Evolutionary conservation across 352 stramenopile species (phyloP).

Genomic region (Peronospora belbahrii): DNA sequence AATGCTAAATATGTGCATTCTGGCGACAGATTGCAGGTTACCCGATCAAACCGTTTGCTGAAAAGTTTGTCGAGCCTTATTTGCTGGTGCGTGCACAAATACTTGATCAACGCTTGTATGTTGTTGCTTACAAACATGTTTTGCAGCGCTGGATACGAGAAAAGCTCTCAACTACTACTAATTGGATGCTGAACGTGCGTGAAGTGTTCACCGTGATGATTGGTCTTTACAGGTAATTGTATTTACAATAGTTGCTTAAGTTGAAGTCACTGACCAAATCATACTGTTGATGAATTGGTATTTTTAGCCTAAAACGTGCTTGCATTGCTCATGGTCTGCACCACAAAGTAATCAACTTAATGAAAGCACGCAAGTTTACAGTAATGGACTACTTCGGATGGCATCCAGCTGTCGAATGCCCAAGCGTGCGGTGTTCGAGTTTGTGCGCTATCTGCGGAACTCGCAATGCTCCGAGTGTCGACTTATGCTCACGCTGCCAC

Average conservation of each 20-base stretch:
- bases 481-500: conserved; percentile 46
- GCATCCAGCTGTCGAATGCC: conserved; percentile 69
- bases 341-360: conserved; percentile 39
- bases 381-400: conserved; percentile 73
- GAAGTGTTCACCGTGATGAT: conserved; percentile 77
- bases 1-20: conserved; percentile 7
- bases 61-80: conserved; percentile 66
- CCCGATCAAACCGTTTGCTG: conserved; percentile 73
- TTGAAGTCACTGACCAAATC: neutral
- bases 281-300: neutral
- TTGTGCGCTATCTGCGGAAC: conserved; percentile 66
- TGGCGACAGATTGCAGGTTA: conserved; percentile 56
- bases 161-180: conserved; percentile 40
- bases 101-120: neutral
- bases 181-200: conserved; percentile 49
- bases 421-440: conserved; percentile 62
- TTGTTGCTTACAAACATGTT: conserved; percentile 2
- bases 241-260: neutral
- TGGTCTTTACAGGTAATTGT: conserved; percentile 58
- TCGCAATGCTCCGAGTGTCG: conserved; percentile 58
- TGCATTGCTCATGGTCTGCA: conserved; percentile 53
- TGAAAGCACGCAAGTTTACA: conserved; percentile 58
- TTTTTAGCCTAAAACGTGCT: conserved; percentile 46
- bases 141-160: conserved; percentile 67
- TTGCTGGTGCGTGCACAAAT: conserved; percentile 30